phyloP scores from a whole-genome alignment of 2,329 filamentous ascomycete genomes.

The Aureobasidium sp. region DNA sequence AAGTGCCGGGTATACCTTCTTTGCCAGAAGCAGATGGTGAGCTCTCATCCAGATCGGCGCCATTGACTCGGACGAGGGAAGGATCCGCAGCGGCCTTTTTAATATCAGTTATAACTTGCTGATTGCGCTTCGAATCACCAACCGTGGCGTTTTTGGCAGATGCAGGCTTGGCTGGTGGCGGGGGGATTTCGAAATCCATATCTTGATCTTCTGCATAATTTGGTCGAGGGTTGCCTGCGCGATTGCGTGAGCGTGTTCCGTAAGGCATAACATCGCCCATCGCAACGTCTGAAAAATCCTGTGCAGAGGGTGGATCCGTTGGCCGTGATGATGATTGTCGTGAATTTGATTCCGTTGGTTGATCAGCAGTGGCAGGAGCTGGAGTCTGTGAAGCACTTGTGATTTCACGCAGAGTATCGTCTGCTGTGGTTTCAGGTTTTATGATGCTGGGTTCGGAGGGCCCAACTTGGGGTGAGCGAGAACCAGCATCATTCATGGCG shows the following conservation, averaged over 20 bases:
- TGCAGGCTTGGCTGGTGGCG: slow-evolving; percentile 50
- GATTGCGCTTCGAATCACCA: slow-evolving; percentile 38
- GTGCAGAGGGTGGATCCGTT: neutral
- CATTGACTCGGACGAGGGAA: slow-evolving; percentile 4
- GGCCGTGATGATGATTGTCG: slow-evolving; percentile 14
- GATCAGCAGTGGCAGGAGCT: neutral
- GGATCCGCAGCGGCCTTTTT: slow-evolving; percentile 21
- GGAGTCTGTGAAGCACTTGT: slow-evolving; percentile 13
- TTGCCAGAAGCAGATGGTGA: slow-evolving; percentile 19
- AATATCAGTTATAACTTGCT: slow-evolving; percentile 41
- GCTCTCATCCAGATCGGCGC: neutral
- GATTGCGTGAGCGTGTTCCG: slow-evolving; percentile 89
- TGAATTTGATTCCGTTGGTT: neutral
- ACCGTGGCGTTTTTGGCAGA: slow-evolving; percentile 17
- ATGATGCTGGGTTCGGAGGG: neutral
- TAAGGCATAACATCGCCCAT: slow-evolving; percentile 56
- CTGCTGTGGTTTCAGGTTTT: neutral
- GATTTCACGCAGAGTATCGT: slow-evolving; percentile 4
- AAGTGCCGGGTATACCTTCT: slow-evolving; percentile 44
- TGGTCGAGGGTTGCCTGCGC: slow-evolving; percentile 67
- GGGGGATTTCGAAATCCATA: slow-evolving; percentile 71
- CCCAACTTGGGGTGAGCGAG: neutral
- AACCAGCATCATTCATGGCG: slow-evolving; percentile 11
- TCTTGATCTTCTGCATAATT: slow-evolving; percentile 90
- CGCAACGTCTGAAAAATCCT: slow-evolving; percentile 21